phyloP scores from a whole-genome alignment of 192 early-diverging fungal species.

The Mortierella hygrophila region DNA sequence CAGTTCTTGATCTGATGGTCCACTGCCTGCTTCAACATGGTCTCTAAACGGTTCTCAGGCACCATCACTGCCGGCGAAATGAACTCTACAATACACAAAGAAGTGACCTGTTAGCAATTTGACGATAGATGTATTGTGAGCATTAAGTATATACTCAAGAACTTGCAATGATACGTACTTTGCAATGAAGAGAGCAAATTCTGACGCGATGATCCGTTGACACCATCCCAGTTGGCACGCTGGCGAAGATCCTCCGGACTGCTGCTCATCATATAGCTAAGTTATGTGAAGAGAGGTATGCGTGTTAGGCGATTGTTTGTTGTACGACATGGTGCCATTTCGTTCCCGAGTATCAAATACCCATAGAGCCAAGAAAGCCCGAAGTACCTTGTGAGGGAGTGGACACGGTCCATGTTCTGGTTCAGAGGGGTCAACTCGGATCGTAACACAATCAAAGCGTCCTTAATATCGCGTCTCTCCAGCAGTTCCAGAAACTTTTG shows the following conservation, averaged over 20 bases:
- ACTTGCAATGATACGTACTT: constrained; percentile 60
- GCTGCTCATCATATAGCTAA: constrained; percentile 79
- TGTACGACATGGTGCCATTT: neutral
- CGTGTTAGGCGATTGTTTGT: constrained; percentile 9
- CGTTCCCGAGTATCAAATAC: constrained; percentile 37
- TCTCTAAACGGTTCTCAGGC: constrained; percentile 87
- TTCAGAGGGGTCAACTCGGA: constrained; percentile 84
- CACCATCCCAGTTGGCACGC: constrained; percentile 87
- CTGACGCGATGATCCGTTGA: constrained; percentile 75
- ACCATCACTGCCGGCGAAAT: constrained; percentile 89
- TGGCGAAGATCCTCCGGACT: constrained; percentile 74
- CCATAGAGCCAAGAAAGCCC: neutral
- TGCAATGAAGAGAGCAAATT: constrained; percentile 73
- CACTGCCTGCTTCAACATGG: constrained; percentile 85
- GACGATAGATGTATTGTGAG: neutral
- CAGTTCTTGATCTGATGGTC: constrained; percentile 81
- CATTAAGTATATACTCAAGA: neutral
- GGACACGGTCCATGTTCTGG: constrained; percentile 75
- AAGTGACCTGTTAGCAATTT: neutral
- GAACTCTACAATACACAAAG: constrained; percentile 62
- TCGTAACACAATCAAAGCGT: constrained; percentile 83
- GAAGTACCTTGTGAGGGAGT: constrained; percentile 80
- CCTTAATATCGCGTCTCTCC: constrained; percentile 74
- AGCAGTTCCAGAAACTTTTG: constrained; percentile 95
- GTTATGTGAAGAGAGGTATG: too few species aligned